Base-by-base conservation (phyloP, 495 filamentous ascomycete species). In the Neurospora sp. region DNA sequence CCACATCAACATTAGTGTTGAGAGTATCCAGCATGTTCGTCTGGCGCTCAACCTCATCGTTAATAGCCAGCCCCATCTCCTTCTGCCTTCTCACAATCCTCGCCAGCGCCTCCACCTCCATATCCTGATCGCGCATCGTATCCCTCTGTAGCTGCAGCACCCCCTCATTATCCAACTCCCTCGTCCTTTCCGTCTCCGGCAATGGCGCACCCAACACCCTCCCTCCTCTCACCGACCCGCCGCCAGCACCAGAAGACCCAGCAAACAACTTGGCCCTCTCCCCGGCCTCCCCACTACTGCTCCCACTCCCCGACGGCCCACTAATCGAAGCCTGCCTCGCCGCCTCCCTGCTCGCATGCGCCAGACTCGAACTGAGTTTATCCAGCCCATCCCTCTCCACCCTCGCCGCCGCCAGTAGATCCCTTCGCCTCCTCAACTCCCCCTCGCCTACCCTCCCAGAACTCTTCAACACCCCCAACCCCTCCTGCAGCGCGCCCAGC, bases 331-430 rank as follows among this genome's bases (percentile, higher is more conserved):
- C 53, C 69, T 48, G 22, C 46, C 48, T 73, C 16, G 74, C 75
- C 68, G 75, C 75, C 39, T 76, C 74, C 27, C 75, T 73, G 42
- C 82, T 69, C 1, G 84, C 85, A 27, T 61, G 53, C 20, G 90
- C 89, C 82, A 96, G 88, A 37, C 89, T 90, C 77, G 90, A 89
- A 73, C 92, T 86, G 71, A 98, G 81, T 75, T 91, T 89, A 78
- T 98, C 96, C 76, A 98, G 78, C 8, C 92, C 93, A 73, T 97
- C 94, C 71, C 89, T 89, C 82, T 98, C 96, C 78, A 93, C 92
- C 79, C 89, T 85, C 40, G 93, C 93, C 59, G 89, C 89, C 3
- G 88, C 86, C 8, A 99, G 80, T 70, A 97, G 80, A 81, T 98
- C 96, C 71, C 88, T 88, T 71, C 96, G 82, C 38, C 96, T 83